These are phyloP conservation scores for Brassica napus DNA, from an alignment of 345 rosid species.

Conservation along the genomic window DNA sequence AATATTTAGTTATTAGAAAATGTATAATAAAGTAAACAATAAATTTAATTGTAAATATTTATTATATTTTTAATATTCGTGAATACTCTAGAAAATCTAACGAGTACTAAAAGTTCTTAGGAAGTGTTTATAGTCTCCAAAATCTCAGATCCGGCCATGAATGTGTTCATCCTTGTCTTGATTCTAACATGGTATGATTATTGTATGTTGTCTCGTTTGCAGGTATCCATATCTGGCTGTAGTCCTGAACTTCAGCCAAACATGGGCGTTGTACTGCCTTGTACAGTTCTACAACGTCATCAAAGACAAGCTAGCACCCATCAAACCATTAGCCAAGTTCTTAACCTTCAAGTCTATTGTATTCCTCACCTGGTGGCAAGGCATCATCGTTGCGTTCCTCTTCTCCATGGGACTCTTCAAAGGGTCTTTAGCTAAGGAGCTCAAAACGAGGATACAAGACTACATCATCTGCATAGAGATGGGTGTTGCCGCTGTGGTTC, in stretches of 20 bases:
- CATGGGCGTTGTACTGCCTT: constrained; percentile 96
- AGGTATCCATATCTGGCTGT: constrained; percentile 97
- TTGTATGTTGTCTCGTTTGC: constrained; percentile 37
- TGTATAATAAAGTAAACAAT: too few species aligned
- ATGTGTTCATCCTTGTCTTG: neutral
- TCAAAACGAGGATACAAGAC: constrained; percentile 90
- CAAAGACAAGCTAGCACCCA: constrained; percentile 85
- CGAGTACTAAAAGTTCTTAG: too few species aligned
- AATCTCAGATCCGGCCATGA: too few species aligned
- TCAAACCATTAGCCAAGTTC: constrained; percentile 94
- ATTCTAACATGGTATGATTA: neutral
- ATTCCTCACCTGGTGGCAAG: constrained; percentile 99
- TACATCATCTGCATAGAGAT: constrained; percentile 98
- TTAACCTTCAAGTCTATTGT: constrained; percentile 93
- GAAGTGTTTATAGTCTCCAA: too few species aligned
- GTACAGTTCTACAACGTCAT: constrained; percentile 88
- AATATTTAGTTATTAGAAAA: too few species aligned
- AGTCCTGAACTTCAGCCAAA: constrained; percentile 96
- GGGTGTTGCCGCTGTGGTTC: constrained; percentile 96
- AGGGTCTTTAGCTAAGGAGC: constrained; percentile 85
- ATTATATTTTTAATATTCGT: too few species aligned
- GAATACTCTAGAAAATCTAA: too few species aligned
- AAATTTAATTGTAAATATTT: too few species aligned
- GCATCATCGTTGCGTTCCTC: constrained; percentile 90
- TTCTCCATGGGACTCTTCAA: constrained; percentile 85